phyloP scores from a whole-genome alignment of 225 moss, liverwort and hornwort genomes.

The Bryoerythrophyllum caledonicum region DNA sequence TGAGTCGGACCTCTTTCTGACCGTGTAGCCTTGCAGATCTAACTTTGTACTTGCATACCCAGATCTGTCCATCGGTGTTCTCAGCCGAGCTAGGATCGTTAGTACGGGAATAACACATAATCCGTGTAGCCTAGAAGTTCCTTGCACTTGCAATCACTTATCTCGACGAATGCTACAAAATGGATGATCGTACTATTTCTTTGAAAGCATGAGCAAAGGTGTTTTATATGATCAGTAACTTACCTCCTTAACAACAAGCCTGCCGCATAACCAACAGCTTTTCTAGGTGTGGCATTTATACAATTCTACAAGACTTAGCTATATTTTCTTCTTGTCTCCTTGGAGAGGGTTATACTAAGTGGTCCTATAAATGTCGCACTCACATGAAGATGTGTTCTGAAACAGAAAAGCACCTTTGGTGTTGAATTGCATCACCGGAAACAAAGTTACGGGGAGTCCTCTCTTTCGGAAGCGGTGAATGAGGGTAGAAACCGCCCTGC shows the following conservation, averaged over 20 bases:
- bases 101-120: neutral
- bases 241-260: neutral
- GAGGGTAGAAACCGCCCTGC: constrained; percentile 12
- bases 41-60: neutral
- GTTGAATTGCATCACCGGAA: constrained; percentile 25
- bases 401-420: constrained; percentile 17
- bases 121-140: neutral
- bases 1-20: neutral
- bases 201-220: neutral
- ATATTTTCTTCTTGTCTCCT: neutral
- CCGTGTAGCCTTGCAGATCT: neutral
- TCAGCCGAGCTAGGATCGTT: neutral
- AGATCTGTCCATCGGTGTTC: neutral
- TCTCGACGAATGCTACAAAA: neutral
- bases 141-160: neutral
- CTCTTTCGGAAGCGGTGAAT: neutral
- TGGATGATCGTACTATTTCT: neutral
- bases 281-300: neutral
- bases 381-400: constrained; percentile 12
- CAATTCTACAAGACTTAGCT: neutral
- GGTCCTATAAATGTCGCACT: constrained; percentile 5
- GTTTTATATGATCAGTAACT: neutral
- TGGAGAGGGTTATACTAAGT: neutral
- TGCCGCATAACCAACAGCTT: neutral
- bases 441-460: constrained; percentile 9